Evolutionary conservation across 1,284 basidiomycete genomes (phyloP), one percentile per base, ranked within the genome.

Genomic region (Ganoderma sinense): DNA sequence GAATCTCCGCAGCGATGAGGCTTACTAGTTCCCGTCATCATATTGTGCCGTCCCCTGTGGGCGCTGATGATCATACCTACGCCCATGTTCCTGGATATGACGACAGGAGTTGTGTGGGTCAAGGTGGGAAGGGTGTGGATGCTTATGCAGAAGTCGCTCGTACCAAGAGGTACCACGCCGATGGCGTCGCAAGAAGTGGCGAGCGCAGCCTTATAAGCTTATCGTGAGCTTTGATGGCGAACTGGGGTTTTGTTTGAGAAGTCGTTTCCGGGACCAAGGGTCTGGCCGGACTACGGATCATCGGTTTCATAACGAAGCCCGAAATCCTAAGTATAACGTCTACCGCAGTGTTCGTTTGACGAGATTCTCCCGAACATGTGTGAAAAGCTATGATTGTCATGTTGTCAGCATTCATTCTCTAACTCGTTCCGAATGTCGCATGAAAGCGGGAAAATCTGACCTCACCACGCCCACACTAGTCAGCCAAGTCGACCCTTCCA

Each of bases 41-140:
- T 53, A 13, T 45, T 16, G 48, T 26, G 23, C 48, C 23, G 23
- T 14, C 11, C 23, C 23, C 48, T 26, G 48, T 94, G n/a, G 95
- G 97, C 71, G 26, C 5, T 26, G 23, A 55, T 45, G 66, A 56
- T 60, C n/a, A 61, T 58, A 59, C 31, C 10, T 8, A 20, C n/a
- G 36, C 43, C 20, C 55, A 31, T 10, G 31, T 18, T 56, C 55
- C 18, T 31, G 16, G 18, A 20, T 20, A n/a, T 56, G 55, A 56
- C 31, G 55, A 56, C 55, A 33, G n/a, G 20, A 23, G 48, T 26
- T 26, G 23, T 4, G 26, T 53, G 23, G 26, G 23, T 14, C 4
- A 23, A 26, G 13, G 11, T n/a, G 23, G 23, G 48, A 26, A 53
- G 48, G 13, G 23, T 26, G 13, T 10, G 13, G 23, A 23, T 23